These are phyloP conservation scores for Torulaspora gathmanii DNA, from an alignment of 805 yeast species.

Conservation along the genomic window DNA sequence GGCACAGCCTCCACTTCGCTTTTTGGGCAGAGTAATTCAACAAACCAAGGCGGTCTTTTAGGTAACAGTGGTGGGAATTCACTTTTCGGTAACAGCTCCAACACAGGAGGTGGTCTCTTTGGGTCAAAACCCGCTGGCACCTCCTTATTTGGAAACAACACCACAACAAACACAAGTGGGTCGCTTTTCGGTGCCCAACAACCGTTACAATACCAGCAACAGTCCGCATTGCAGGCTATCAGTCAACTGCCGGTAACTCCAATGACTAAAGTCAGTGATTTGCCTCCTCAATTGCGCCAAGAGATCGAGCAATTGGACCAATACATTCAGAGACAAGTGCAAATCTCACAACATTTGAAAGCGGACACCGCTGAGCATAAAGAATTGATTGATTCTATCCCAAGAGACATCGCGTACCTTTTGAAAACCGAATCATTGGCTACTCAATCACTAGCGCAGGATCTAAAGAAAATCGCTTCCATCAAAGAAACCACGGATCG, in stretches of 20 bases:
- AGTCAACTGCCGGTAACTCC: constrained; percentile 53
- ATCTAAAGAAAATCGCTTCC: constrained; percentile 42
- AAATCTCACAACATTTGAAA: constrained; percentile 63
- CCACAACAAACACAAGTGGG: constrained; percentile 10
- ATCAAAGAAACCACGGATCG: constrained; percentile 43
- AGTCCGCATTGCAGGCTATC: constrained; percentile 41
- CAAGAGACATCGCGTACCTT: constrained; percentile 63
- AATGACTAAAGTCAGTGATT: constrained; percentile 68
- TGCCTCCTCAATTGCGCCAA: constrained; percentile 64
- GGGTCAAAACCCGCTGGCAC: constrained; percentile 24
- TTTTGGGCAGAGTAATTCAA: constrained; percentile 23
- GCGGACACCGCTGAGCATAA: constrained; percentile 59
- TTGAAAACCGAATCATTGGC: constrained; percentile 58
- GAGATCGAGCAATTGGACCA: constrained; percentile 68
- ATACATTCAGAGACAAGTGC: constrained; percentile 68
- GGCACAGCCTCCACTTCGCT: constrained; percentile 13
- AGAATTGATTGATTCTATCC: constrained; percentile 62
- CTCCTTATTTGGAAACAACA: constrained; percentile 35
- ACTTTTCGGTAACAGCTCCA: constrained; percentile 19
- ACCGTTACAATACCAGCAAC: constrained; percentile 25
- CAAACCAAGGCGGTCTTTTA: constrained; percentile 31
- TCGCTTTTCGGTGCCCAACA: constrained; percentile 22
- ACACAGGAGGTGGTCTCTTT: constrained; percentile 20
- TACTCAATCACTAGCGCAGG: constrained; percentile 55
- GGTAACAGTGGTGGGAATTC: constrained; percentile 20